A percentile compares a stretch with the other conserved stretches of the same genome.
phyloP scores from a whole-genome alignment of 1,284 basidiomycete species.

The Ganoderma leucocontextum region DNA sequence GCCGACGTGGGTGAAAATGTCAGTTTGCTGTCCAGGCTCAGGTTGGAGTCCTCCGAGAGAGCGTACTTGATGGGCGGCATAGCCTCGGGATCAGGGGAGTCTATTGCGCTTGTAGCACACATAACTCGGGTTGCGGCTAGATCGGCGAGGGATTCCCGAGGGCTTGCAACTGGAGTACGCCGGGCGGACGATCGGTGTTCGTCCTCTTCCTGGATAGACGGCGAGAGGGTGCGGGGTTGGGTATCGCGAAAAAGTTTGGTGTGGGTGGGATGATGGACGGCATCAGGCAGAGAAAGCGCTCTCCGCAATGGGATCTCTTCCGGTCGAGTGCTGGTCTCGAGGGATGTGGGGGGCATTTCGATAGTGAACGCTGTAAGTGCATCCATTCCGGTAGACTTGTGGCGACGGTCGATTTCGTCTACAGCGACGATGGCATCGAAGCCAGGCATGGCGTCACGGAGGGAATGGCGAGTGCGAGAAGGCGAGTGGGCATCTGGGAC shows the following conservation, averaged over 20 bases:
- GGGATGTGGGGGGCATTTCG: slow-evolving; percentile 11
- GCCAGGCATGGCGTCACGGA: slow-evolving; percentile 37
- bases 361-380: slow-evolving; percentile 25
- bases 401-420: slow-evolving; percentile 68
- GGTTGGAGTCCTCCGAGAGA: slow-evolving; percentile 10
- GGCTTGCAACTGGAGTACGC: slow-evolving; percentile 44
- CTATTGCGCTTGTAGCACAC: neutral
- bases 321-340: neutral
- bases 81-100: neutral
- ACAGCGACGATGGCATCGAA: slow-evolving; percentile 54
- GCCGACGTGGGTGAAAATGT: slow-evolving; percentile 13
- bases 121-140: slow-evolving; percentile 30
- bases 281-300: slow-evolving; percentile 28
- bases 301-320: slow-evolving; percentile 29
- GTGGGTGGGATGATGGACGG: slow-evolving; percentile 20
- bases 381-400: slow-evolving; percentile 43
- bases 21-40: neutral
- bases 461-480: slow-evolving; percentile 29
- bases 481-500: slow-evolving; percentile 45
- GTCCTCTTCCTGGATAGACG: slow-evolving; percentile 58
- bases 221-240: slow-evolving; percentile 11
- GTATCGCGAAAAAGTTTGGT: slow-evolving; percentile 11
- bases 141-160: slow-evolving; percentile 45
- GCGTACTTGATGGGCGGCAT: neutral
- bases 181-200: slow-evolving; percentile 54